Conservation (phyloP, 345 rosid genomes). For the Salix exigua region DNA sequence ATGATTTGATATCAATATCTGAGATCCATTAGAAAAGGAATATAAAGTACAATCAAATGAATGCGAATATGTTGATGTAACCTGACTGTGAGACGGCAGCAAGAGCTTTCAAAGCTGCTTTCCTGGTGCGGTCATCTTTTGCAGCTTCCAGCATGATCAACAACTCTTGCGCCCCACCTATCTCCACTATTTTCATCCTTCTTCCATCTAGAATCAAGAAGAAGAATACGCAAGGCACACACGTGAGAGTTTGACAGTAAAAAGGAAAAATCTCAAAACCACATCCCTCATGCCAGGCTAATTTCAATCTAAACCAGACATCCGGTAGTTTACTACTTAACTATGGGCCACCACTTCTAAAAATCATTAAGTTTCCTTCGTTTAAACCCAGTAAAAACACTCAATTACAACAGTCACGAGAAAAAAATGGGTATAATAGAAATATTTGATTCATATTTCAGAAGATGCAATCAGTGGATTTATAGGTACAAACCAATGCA, state of each 20-base stretch:
- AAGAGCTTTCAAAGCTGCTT: conserved; percentile 79
- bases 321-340: neutral
- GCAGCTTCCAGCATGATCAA: conserved; percentile 70
- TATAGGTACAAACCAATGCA: neutral
- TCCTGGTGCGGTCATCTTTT: conserved; percentile 71
- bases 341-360: neutral
- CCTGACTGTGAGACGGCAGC: conserved; percentile 68
- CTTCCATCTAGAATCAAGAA: conserved; percentile 52
- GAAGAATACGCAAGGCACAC: neutral
- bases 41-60: neutral
- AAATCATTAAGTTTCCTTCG: too few species aligned
- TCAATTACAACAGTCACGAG: neutral
- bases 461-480: neutral
- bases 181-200: conserved; percentile 84
- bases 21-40: neutral
- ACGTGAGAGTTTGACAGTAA: neutral
- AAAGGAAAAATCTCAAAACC: neutral
- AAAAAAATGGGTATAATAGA: too few species aligned
- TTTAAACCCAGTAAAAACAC: neutral
- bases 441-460: neutral
- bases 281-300: neutral
- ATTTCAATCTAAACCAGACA: neutral
- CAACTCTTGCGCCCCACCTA: conserved; percentile 85
- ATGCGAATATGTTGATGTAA: neutral
- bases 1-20: too few species aligned